Conservation (phyloP, 306 rosid genomes). For the Glycine latifolia region DNA sequence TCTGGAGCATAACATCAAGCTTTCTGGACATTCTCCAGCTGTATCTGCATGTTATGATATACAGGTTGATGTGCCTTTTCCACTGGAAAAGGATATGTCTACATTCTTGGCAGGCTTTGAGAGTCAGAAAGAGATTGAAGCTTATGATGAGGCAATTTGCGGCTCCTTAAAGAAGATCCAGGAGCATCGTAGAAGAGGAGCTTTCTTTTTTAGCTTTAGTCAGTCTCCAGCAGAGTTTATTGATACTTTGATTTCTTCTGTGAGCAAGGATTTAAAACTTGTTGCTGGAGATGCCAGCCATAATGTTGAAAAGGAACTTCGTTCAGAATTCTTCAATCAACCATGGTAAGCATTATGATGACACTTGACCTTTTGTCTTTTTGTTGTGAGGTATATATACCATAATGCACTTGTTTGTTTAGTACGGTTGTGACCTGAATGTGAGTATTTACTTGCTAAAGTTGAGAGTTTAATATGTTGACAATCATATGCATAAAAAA, state of each 20-base stretch:
- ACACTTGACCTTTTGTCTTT: constrained; percentile 8
- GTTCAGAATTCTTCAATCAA: constrained; percentile 72
- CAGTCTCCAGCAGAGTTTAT: constrained; percentile 84
- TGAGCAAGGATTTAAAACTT: constrained; percentile 76
- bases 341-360: constrained; percentile 66
- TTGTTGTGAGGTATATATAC: constrained; percentile 30
- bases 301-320: constrained; percentile 61
- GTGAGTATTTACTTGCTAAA: constrained; percentile 31
- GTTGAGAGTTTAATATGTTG: constrained; percentile 22
- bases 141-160: constrained; percentile 69
- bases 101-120: constrained; percentile 61
- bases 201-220: constrained; percentile 92
- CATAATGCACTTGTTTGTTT: constrained; percentile 1
- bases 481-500: background rate
- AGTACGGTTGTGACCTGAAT: background rate
- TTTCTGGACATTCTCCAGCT: constrained; percentile 75
- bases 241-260: constrained; percentile 72
- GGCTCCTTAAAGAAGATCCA: constrained; percentile 69
- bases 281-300: constrained; percentile 71
- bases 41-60: constrained; percentile 84
- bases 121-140: constrained; percentile 69
- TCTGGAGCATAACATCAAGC: constrained; percentile 81
- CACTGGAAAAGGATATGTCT: constrained; percentile 69
- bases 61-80: constrained; percentile 77
- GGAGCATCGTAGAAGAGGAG: constrained; percentile 72